Evolutionary conservation across 169 alveolate species (phyloP).

Genomic region (Cryptosporidium bovis): DNA sequence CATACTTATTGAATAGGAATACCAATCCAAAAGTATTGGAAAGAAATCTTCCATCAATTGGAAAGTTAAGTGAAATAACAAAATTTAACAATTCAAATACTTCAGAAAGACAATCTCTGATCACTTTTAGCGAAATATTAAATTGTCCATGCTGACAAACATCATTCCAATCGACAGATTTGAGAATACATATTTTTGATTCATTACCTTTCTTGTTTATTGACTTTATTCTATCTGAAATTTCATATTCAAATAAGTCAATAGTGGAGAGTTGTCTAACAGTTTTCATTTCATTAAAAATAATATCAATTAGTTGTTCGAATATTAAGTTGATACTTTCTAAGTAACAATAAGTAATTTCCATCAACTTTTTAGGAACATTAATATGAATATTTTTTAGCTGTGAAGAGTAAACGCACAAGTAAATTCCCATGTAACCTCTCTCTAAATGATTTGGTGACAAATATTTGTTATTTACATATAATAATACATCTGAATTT

Average conservation of each 20-base stretch:
- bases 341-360: slow-evolving; percentile 30
- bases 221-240: slow-evolving; percentile 28
- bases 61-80: background rate
- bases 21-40: slow-evolving; percentile 24
- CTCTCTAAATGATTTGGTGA: no score
- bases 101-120: background rate
- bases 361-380: background rate
- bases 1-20: slow-evolving; percentile 19
- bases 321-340: slow-evolving; percentile 34
- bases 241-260: slow-evolving; percentile 20
- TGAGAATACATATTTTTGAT: background rate
- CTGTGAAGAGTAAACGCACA: no score
- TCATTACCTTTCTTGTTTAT: slow-evolving; percentile 4
- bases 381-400: background rate
- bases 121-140: slow-evolving; percentile 13
- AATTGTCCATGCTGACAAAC: slow-evolving; percentile 15
- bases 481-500: no score
- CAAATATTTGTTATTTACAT: no score
- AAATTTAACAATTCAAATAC: slow-evolving; percentile 5
- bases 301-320: slow-evolving; percentile 15
- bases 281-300: slow-evolving; percentile 18
- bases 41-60: slow-evolving; percentile 32
- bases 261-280: slow-evolving; percentile 44
- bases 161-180: slow-evolving; percentile 21
- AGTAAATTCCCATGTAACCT: no score